Base-by-base conservation (phyloP, 75 land plant genomes). In the Sequoiadendron giganteum region DNA sequence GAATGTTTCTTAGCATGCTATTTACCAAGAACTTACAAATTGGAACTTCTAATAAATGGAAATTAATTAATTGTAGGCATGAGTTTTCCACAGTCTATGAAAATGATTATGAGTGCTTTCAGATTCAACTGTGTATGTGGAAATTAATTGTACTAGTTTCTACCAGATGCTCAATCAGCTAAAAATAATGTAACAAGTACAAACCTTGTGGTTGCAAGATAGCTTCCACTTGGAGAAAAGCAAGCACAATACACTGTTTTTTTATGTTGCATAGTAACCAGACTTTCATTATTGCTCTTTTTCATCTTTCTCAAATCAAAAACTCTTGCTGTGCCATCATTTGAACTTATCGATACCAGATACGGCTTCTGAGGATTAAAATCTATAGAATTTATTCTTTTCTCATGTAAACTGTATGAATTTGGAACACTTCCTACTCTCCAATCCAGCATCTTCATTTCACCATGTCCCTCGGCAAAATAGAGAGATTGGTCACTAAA, bases 191-290 rank as follows among this genome's bases (percentile, higher is more conserved):
- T 5, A 16, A n/a, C 18, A 54, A 76, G 2, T 18, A 85, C 47
- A 65, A 18, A 96, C 98, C 98, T 95, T 88, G 95, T 94, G 25
- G 98, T 94, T 40, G 94, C 98, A 83, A 96, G 92, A 34, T 14
- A 89, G 42, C 49, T 90, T 87, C 98, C 98, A 87, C 92, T 92
- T 15, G 97, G 98, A 85, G 98, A 96, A 87, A 96, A 96, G 88
- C 93, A 95, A 30, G 98, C 95, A 85, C 95, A 94, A 80, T 91
- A 94, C 21, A 94, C 94, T 42, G 95, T 91, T 87, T 81, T 89
- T 18, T 84, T 25, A 88, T 96, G 98, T 10, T 43, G 43, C 65
- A 91, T 68, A 5, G 84, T 84, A 87, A 86, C 93, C 81, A 93
- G 5, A 8, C 89, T 19, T 79, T 86, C n/a, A 14, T 90, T 88